Evolutionary conservation across 2,329 filamentous ascomycete species (phyloP), one percentile per base, ranked within the genome.

Genomic region (Diaporthe longicolla): DNA sequence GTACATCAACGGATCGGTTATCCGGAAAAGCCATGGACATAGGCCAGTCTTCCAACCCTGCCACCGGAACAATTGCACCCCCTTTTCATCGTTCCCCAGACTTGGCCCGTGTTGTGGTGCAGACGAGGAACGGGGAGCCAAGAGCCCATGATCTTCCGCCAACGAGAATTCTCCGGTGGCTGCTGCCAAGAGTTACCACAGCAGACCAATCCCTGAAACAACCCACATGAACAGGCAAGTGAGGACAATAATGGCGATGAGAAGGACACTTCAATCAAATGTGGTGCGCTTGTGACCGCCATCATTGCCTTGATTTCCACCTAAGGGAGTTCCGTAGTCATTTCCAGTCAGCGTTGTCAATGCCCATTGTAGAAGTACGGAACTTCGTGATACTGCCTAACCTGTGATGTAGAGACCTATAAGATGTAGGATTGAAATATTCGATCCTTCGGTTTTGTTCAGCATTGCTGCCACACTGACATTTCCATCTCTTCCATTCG

Each of bases 111-210:
- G 29, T 32, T 11, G 26, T 26, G 45, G 45, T 52, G 29, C 24
- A 66, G 29, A n/a, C 45, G 43, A 65, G 26, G 29, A 19, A 43
- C 29, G 19, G 43, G 40, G 45, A 17, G 61, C 63, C 45, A 66
- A 66, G 63, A 66, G 2, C 13, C 8, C 6, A 26, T 48, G 63
- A 66, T 66, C 63, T 66, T 66, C 63, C 63, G 63, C 63, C 45
- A 66, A 66, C 45, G 63, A 66, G 63, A 52, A 37, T 52, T 66
- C 45, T 66, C 63, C 63, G 63, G 15, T 21, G 13, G 32, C 45
- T 52, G 3, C 26, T 52, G 63, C 63, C 63, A 66, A 66, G 63
- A 66, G 45, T 8, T 6, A 52, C 63, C 32, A 52, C 45, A 35
- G 35, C 63, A 66, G 17, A 52, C 35, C 13, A 52, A 52, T 21